phyloP scores from a whole-genome alignment of 2,329 filamentous ascomycete genomes.

The Aspergillus sp. region DNA sequence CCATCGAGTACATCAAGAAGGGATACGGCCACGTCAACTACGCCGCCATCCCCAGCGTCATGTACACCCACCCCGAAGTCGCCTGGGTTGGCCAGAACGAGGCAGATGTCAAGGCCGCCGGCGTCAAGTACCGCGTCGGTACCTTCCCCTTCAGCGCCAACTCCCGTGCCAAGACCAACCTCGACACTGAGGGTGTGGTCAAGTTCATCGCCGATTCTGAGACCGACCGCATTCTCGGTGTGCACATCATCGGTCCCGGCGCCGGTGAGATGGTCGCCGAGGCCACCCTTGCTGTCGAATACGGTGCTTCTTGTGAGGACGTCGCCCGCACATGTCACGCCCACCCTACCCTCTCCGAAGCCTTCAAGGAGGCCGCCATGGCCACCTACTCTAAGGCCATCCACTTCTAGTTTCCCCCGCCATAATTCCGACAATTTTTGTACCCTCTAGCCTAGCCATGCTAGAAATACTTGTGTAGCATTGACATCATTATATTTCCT shows the following conservation, averaged over 20 bases:
- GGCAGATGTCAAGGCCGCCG: slow-evolving; percentile 86
- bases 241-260: slow-evolving; percentile 94
- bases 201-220: slow-evolving; percentile 97
- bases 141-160: slow-evolving; percentile 98
- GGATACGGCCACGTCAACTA: slow-evolving; percentile 99
- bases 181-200: slow-evolving; percentile 91
- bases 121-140: slow-evolving; percentile 88
- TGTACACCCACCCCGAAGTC: slow-evolving; percentile 99
- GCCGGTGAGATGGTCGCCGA: slow-evolving; percentile 99
- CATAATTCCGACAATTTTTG: slow-evolving; percentile 24
- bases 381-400: slow-evolving; percentile 93
- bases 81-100: slow-evolving; percentile 98
- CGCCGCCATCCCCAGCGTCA: slow-evolving; percentile 93
- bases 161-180: slow-evolving; percentile 97
- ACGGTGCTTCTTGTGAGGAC: slow-evolving; percentile 93
- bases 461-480: slow-evolving; percentile 40
- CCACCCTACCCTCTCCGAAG: slow-evolving; percentile 92
- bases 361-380: slow-evolving; percentile 99
- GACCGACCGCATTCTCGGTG: slow-evolving; percentile 91
- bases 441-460: slow-evolving; percentile 34
- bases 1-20: slow-evolving; percentile 96
- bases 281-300: slow-evolving; percentile 91
- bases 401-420: slow-evolving; percentile 67
- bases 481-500: slow-evolving; percentile 36
- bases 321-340: slow-evolving; percentile 94